phyloP scores from a whole-genome alignment of 768 basidiomycete genomes.

The Boletus tomentosulus region DNA sequence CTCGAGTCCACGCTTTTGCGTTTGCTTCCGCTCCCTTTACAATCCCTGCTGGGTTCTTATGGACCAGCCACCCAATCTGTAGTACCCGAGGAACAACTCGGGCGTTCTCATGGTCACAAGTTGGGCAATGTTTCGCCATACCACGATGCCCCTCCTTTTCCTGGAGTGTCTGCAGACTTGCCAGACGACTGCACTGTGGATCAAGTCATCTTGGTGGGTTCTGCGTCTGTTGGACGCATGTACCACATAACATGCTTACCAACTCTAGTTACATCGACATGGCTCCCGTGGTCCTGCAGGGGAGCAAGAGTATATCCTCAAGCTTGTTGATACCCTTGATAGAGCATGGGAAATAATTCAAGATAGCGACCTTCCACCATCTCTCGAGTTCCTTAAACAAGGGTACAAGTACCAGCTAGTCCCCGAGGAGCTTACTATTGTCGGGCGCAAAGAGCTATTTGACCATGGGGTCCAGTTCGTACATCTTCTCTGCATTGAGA shows the following conservation, averaged over 20 bases:
- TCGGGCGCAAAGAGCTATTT: conserved; percentile 38
- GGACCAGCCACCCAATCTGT: too few species aligned
- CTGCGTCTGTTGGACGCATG: neutral
- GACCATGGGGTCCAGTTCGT: conserved; percentile 38
- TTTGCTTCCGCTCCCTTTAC: conserved; percentile 14
- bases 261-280: conserved; percentile 37
- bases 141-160: conserved; percentile 27
- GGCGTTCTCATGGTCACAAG: neutral
- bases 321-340: conserved; percentile 32
- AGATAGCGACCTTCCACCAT: conserved; percentile 28
- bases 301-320: conserved; percentile 26
- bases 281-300: conserved; percentile 36
- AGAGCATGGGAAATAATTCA: conserved; percentile 20
- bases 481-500: neutral
- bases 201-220: conserved; percentile 37
- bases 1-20: conserved; percentile 5
- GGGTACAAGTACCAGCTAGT: conserved; percentile 34
- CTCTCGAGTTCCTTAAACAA: conserved; percentile 35
- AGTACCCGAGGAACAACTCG: neutral
- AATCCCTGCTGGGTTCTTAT: neutral
- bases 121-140: conserved; percentile 39
- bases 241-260: neutral
- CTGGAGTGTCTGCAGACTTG: conserved; percentile 26
- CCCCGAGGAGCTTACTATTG: conserved; percentile 33
- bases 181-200: conserved; percentile 40